phyloP scores from a whole-genome alignment of 495 filamentous ascomycete genomes.

The Filosporella fistucella region DNA sequence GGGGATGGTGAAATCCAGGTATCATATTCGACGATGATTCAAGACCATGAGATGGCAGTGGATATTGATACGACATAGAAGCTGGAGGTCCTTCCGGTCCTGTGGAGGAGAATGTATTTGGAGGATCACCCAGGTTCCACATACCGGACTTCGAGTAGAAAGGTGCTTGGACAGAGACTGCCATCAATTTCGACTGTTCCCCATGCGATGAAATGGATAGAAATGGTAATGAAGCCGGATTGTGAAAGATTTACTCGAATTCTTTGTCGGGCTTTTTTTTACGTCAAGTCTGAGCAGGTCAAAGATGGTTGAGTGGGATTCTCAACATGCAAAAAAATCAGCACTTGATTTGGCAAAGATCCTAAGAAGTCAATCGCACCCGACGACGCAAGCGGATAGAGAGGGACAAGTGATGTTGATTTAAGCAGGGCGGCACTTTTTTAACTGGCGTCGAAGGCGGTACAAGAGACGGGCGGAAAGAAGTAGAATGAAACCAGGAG shows the following conservation, averaged over 20 bases:
- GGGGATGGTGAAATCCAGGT: conserved; percentile 33
- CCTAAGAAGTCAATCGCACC: conserved; percentile 12
- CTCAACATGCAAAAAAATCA: no score
- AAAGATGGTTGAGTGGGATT: no score
- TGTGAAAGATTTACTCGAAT: no score
- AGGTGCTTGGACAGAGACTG: conserved; percentile 25
- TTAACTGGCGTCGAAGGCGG: conserved; percentile 21
- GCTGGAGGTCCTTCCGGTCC: conserved; percentile 36
- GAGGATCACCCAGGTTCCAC: conserved; percentile 21
- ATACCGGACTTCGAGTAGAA: conserved; percentile 24
- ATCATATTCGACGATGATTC: conserved; percentile 36
- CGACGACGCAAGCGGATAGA: conserved; percentile 15
- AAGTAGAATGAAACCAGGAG: conserved; percentile 20
- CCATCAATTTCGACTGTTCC: conserved; percentile 25
- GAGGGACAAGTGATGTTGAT: conserved; percentile 21
- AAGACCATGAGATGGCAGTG: conserved; percentile 32
- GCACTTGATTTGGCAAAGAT: conserved; percentile 7
- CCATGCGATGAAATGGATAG: no score
- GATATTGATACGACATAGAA: conserved; percentile 51
- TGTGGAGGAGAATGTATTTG: conserved; percentile 16
- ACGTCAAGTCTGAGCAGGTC: no score
- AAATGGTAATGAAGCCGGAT: no score
- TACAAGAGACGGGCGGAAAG: conserved; percentile 15
- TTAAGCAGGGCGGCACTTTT: conserved; percentile 28
- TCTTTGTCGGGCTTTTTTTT: no score